Percentiles rank a stretch among this genome's conserved stretches.
phyloP scores from a whole-genome alignment of 768 basidiomycete genomes.

The Chalciporus pseudorubinellus region DNA sequence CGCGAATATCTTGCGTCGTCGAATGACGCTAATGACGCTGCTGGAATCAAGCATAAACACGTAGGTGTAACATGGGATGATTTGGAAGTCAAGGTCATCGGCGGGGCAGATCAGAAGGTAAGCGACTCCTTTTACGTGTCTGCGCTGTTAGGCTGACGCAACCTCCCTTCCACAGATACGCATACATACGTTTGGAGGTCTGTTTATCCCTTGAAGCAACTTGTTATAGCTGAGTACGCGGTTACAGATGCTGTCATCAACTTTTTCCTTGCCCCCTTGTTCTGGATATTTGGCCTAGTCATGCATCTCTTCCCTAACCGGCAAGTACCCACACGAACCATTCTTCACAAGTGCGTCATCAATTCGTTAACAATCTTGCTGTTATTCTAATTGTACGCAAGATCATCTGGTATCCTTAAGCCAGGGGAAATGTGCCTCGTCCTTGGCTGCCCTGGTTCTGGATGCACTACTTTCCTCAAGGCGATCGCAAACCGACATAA shows the following conservation, averaged over 20 bases:
- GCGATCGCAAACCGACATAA: constrained; percentile 73
- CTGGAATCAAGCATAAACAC: constrained; percentile 71
- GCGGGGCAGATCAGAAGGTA: constrained; percentile 57
- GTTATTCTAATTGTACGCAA: constrained; percentile 18
- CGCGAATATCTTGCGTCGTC: constrained; percentile 65
- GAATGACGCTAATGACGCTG: constrained; percentile 61
- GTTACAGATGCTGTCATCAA: constrained; percentile 46
- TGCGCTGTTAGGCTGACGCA: neutral
- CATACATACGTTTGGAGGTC: constrained; percentile 59
- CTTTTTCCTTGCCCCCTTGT: constrained; percentile 53
- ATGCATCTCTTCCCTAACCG: constrained; percentile 39
- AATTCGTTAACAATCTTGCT: neutral
- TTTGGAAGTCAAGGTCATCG: constrained; percentile 59
- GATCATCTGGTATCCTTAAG: constrained; percentile 66
- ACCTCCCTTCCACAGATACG: constrained; percentile 39
- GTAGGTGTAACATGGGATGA: constrained; percentile 76
- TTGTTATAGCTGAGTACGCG: neutral
- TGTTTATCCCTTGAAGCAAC: constrained; percentile 17
- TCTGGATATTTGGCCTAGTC: constrained; percentile 46
- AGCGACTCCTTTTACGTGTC: constrained; percentile 1
- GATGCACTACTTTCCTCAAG: constrained; percentile 86
- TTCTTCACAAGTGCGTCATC: constrained; percentile 53
- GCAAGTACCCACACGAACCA: constrained; percentile 43
- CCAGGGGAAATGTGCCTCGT: constrained; percentile 88
- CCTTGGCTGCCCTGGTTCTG: constrained; percentile 78